A percentile compares a stretch with the other conserved stretches of the same genome.
Evolutionary conservation across 2,329 filamentous ascomycete genomes (phyloP).

Genomic region (Colletotrichum coccodes): DNA sequence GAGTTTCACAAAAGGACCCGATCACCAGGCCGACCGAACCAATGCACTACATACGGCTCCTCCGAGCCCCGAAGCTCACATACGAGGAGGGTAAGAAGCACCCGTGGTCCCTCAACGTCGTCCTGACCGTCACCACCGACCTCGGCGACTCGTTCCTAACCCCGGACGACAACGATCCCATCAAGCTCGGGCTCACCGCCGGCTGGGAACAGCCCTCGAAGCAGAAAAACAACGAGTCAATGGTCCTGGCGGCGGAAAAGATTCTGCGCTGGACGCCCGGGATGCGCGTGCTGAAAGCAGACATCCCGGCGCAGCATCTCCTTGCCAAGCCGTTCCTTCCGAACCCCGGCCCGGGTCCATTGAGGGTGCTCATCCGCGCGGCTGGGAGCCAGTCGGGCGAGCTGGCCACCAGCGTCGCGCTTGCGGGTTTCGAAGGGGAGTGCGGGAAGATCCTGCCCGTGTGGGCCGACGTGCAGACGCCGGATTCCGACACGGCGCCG

Average conservation of each 20-base stretch:
- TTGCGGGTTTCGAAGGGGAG: constrained; percentile 5
- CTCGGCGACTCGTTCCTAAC: constrained; percentile 64
- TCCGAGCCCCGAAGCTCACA: constrained; percentile 56
- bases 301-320: constrained; percentile 35
- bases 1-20: background rate
- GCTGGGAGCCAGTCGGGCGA: background rate
- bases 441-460: constrained; percentile 56
- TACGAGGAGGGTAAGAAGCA: constrained; percentile 34
- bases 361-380: constrained; percentile 3
- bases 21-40: background rate
- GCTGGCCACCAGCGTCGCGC: background rate
- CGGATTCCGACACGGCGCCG: constrained; percentile 24
- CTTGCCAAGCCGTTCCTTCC: background rate
- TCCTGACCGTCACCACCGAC: constrained; percentile 67
- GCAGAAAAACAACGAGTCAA: constrained; percentile 40
- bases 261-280: constrained; percentile 42
- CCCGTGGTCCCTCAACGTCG: constrained; percentile 49
- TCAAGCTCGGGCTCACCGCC: constrained; percentile 54
- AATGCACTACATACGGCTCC: constrained; percentile 69
- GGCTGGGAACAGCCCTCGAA: constrained; percentile 37
- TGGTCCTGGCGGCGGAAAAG: constrained; percentile 30
- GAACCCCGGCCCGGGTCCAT: background rate
- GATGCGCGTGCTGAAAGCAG: constrained; percentile 48
- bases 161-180: constrained; percentile 49
- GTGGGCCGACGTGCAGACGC: constrained; percentile 46